Evolutionary conservation across 345 rosid genomes (phyloP).

Genomic region (Sisymbrium irio): DNA sequence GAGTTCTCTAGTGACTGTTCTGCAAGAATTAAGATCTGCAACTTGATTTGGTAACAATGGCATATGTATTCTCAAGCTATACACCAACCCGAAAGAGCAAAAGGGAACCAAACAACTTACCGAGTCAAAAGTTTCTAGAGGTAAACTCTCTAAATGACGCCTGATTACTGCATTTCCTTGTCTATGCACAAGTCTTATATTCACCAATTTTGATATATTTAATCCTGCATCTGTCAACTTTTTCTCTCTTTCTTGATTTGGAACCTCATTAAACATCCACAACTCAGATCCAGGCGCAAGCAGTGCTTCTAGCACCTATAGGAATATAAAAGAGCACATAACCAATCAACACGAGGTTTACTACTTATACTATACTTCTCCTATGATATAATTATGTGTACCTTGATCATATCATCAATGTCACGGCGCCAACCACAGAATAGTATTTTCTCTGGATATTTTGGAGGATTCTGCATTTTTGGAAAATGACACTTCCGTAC

Average conservation of each 20-base stretch:
- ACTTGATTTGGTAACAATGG: slow-evolving; percentile 51
- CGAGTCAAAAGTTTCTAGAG: slow-evolving; percentile 91
- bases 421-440: slow-evolving; percentile 98
- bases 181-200: slow-evolving; percentile 75
- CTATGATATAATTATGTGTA: slow-evolving; percentile 24
- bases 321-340: background rate
- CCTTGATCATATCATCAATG: slow-evolving; percentile 95
- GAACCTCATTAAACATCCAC: slow-evolving; percentile 95
- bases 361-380: background rate
- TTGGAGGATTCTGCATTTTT: slow-evolving; percentile 67
- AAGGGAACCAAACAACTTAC: slow-evolving; percentile 46
- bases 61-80: background rate
- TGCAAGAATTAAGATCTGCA: slow-evolving; percentile 95
- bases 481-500: slow-evolving; percentile 53
- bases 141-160: slow-evolving; percentile 81
- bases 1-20: slow-evolving; percentile 94
- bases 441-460: slow-evolving; percentile 84
- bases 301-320: slow-evolving; percentile 81
- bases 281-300: slow-evolving; percentile 89
- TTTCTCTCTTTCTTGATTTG: slow-evolving; percentile 75
- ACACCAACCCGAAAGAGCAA: background rate
- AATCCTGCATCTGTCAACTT: slow-evolving; percentile 81
- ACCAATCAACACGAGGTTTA: background rate
- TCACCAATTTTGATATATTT: slow-evolving; percentile 48
- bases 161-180: slow-evolving; percentile 84